A percentile compares a stretch with the other conserved stretches of the same genome.
Conservation (phyloP, 2,329 filamentous ascomycete species). For the Fusarium piperis region DNA sequence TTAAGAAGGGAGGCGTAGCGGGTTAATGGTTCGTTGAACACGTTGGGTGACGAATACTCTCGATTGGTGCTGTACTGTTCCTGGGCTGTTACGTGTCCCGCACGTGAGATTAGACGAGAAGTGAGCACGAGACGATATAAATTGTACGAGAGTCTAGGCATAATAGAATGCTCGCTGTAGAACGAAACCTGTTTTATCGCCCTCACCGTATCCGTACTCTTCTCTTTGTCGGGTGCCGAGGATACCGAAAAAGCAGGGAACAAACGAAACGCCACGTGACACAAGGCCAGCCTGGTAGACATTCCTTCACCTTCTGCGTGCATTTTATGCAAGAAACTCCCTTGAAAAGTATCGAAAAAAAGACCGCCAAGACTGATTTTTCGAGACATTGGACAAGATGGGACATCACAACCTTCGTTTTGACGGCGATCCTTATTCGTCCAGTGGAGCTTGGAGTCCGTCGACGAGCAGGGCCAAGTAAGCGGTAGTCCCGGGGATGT, state of each 20-base stretch:
- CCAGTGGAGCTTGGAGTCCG: constrained; percentile 51
- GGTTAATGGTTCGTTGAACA: neutral
- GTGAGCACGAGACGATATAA: neutral
- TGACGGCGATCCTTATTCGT: constrained; percentile 46
- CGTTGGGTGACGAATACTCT: neutral
- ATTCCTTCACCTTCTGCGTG: neutral
- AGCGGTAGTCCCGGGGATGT: constrained; percentile 7
- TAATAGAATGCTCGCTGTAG: neutral
- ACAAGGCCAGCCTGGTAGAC: neutral
- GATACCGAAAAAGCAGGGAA: neutral
- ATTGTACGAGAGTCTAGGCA: neutral
- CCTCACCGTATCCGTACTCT: neutral
- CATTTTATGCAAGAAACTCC: neutral
- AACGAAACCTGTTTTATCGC: neutral
- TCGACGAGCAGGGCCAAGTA: constrained; percentile 53
- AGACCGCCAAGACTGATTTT: neutral
- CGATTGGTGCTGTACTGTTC: neutral
- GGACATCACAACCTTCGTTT: constrained; percentile 51
- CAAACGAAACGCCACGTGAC: constrained; percentile 21
- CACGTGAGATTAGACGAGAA: neutral
- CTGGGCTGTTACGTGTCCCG: neutral
- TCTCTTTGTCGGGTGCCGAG: neutral
- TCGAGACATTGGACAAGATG: neutral
- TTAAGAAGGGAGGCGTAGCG: neutral
- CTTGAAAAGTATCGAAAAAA: neutral